A percentile compares a stretch with the other conserved stretches of the same genome.
These are phyloP conservation scores for Volutella citrinella DNA, from an alignment of 2,329 filamentous ascomycete genomes.

Conservation along the genomic window DNA sequence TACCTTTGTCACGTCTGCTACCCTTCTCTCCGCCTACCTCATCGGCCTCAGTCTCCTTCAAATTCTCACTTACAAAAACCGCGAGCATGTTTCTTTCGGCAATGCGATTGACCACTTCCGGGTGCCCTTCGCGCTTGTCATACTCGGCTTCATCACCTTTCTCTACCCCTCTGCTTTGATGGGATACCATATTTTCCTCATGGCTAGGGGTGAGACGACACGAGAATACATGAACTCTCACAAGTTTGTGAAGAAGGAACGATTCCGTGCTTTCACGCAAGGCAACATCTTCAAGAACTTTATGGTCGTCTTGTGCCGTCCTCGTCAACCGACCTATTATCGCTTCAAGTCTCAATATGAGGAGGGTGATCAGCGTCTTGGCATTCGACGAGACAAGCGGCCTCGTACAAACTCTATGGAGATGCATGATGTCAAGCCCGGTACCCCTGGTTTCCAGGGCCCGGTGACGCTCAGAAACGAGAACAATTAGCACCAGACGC, in stretches of 20 bases:
- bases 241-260: conserved; percentile 89
- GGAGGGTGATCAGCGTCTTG: conserved; percentile 82
- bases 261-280: conserved; percentile 87
- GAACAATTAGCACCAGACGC: conserved; percentile 18
- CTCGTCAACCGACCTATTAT: conserved; percentile 84
- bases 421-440: conserved; percentile 63
- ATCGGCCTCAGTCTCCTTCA: conserved; percentile 78
- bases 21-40: conserved; percentile 72
- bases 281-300: conserved; percentile 74
- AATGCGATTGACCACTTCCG: conserved; percentile 67
- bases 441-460: conserved; percentile 50
- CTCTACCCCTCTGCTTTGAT: conserved; percentile 81
- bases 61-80: conserved; percentile 67
- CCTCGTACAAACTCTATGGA: conserved; percentile 60
- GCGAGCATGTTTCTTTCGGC: conserved; percentile 64
- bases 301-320: conserved; percentile 75
- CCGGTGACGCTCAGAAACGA: conserved; percentile 44
- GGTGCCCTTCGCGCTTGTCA: conserved; percentile 82
- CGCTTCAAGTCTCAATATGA: conserved; percentile 76
- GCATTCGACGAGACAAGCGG: conserved; percentile 38
- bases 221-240: conserved; percentile 94
- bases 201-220: conserved; percentile 89
- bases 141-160: conserved; percentile 73
- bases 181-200: conserved; percentile 88
- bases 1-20: conserved; percentile 78